Conservation (phyloP, 768 basidiomycete genomes). For the Auricularia auricula-judae region DNA sequence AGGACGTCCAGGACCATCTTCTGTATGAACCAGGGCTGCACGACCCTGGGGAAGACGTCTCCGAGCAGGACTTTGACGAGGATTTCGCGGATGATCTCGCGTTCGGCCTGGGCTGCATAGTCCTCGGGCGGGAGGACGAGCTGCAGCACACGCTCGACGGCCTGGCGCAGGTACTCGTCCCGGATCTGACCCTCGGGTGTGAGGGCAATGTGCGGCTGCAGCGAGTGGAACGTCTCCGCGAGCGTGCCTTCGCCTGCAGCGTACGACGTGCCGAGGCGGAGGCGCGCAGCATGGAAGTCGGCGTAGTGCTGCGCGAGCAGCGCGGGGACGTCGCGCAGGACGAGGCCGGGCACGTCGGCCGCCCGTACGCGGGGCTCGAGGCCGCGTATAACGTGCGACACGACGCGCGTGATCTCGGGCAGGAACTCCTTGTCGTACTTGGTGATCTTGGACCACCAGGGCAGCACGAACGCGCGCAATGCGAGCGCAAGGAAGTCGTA, state of each 20-base stretch:
- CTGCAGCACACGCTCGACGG: conserved; percentile 65
- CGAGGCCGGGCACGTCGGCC: conserved; percentile 47
- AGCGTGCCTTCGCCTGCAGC: conserved; percentile 57
- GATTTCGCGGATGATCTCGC: conserved; percentile 77
- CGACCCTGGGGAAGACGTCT: conserved; percentile 42
- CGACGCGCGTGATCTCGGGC: conserved; percentile 52
- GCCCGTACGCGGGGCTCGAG: conserved; percentile 48
- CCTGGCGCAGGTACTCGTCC: conserved; percentile 69
- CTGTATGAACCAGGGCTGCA: conserved; percentile 88
- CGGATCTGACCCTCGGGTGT: conserved; percentile 45
- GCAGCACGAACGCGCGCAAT: conserved; percentile 65
- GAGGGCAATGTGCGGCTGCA: conserved; percentile 80
- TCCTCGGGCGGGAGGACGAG: conserved; percentile 68
- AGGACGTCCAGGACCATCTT: conserved; percentile 55
- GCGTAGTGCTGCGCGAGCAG: conserved; percentile 65
- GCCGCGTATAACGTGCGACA: conserved; percentile 44
- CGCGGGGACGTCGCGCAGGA: conserved; percentile 51
- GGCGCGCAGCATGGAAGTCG: conserved; percentile 62
- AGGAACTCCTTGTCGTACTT: conserved; percentile 77
- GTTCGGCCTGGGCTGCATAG: conserved; percentile 65
- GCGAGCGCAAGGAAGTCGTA: conserved; percentile 76
- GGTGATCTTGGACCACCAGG: conserved; percentile 80
- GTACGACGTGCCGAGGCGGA: conserved; percentile 58
- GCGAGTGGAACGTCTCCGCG: conserved; percentile 61
- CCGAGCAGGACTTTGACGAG: conserved; percentile 65